Evolutionary conservation across 805 yeast species (phyloP), one percentile per base, ranked within the genome.

Genomic region (Candida maris): DNA sequence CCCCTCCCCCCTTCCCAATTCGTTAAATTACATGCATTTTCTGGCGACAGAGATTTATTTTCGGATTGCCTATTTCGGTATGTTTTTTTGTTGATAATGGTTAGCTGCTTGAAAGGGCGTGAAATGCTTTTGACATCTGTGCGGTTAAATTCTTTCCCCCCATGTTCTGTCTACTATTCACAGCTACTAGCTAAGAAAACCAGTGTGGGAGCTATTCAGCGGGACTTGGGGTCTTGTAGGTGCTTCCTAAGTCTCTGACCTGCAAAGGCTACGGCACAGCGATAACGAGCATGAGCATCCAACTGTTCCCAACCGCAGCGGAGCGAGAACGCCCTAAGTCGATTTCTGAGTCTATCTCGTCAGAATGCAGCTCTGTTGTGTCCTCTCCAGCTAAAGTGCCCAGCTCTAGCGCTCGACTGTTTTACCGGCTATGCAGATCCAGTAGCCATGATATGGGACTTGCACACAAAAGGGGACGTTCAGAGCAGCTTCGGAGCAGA

Each of bases 21-120:
- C 14, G 28, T 25, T 20, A 13, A 19, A 16, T 30, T 30, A 30
- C 6, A 28, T 21, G 31, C 31, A 28, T 19, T 19, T 30, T 30
- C 20, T 30, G 14, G 7, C n/a, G 26, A 13, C 20, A 9, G 34
- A 12, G 24, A 7, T 6, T 10, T 30, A 17, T 30, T 30, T 30
- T 6, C 14, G 19, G 16, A 5, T 31, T 37, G 19, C 40, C 40
- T 4, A 12, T 25, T 16, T 15, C 3, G 40, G 39, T n/a, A 35
- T 12, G 2, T 18, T 18, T 22, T 26, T 22, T 22, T 8, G 8
- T 18, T 9, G 7, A 24, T n/a, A n/a, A n/a, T n/a, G n/a, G n/a
- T n/a, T n/a, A n/a, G n/a, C n/a, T n/a, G n/a, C n/a, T n/a, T n/a
- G n/a, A n/a, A n/a, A n/a, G n/a, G n/a, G n/a, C n/a, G n/a, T n/a